Evolutionary conservation across 2,329 filamentous ascomycete genomes (phyloP).

Genomic region (Aspergillus transmontanensis): DNA sequence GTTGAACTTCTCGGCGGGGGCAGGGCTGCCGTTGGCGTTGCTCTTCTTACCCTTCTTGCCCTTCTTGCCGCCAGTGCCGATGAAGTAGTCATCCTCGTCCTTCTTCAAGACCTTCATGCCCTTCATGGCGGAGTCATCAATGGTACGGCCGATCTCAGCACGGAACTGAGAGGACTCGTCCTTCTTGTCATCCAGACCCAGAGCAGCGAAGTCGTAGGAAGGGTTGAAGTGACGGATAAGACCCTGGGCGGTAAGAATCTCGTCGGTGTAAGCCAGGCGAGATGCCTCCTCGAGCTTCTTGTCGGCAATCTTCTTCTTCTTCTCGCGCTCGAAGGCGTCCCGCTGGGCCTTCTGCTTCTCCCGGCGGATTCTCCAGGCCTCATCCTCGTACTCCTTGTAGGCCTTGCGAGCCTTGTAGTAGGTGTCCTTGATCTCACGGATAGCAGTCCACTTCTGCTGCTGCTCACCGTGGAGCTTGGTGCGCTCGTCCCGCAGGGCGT

Average conservation of each 20-base stretch:
- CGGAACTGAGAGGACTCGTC: conserved; percentile 68
- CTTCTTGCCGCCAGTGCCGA: conserved; percentile 74
- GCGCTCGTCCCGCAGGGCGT: conserved; percentile 80
- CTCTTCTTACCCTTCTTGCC: conserved; percentile 86
- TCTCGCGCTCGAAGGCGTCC: conserved; percentile 54
- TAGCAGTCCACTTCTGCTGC: conserved; percentile 78
- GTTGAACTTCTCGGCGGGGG: conserved; percentile 70
- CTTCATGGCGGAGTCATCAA: conserved; percentile 82
- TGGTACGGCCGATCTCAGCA: conserved; percentile 77
- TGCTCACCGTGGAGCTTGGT: conserved; percentile 81
- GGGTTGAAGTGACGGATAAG: conserved; percentile 93
- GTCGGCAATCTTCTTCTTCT: conserved; percentile 55
- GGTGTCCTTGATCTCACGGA: conserved; percentile 86
- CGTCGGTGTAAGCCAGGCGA: conserved; percentile 85
- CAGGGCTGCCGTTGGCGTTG: conserved; percentile 47
- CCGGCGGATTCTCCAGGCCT: conserved; percentile 72
- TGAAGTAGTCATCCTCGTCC: conserved; percentile 86
- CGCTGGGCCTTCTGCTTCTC: conserved; percentile 83
- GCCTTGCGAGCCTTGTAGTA: conserved; percentile 83
- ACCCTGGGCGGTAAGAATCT: conserved; percentile 86
- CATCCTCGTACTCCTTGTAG: conserved; percentile 79
- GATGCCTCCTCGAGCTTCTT: conserved; percentile 56
- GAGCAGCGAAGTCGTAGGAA: conserved; percentile 67
- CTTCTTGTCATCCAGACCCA: conserved; percentile 54
- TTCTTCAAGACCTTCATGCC: conserved; percentile 82